Conservation (phyloP, 169 alveolate species). For the Cryptosporidium bovis region DNA sequence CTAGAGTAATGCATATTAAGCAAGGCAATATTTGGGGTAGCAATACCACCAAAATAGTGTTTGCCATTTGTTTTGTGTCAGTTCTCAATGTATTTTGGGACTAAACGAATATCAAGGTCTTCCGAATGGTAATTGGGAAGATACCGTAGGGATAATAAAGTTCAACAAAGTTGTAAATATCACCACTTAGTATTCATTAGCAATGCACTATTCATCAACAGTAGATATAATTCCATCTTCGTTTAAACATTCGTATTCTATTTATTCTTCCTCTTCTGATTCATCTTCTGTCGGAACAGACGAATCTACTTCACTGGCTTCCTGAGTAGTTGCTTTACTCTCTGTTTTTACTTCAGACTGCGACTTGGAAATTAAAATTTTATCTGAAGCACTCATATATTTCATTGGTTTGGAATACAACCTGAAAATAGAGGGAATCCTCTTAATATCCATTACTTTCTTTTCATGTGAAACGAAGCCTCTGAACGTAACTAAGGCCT, state of each 20-base stretch:
- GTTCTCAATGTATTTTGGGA: no score
- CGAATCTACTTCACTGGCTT: not conserved
- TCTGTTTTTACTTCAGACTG: constrained; percentile 3
- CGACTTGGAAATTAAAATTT: constrained; percentile 16
- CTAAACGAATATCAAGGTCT: no score
- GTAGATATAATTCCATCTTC: no score
- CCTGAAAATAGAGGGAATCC: constrained; percentile 3
- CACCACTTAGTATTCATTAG: no score
- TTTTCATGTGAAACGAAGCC: constrained; percentile 30
- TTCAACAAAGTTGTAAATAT: no score
- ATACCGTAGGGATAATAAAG: no score
- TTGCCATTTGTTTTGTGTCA: not conserved
- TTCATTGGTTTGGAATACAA: constrained; percentile 36
- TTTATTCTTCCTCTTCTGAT: not conserved
- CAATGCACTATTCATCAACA: no score
- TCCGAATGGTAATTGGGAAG: no score
- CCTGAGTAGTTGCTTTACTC: not conserved
- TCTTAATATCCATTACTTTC: constrained; percentile 21
- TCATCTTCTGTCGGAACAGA: constrained; percentile 28
- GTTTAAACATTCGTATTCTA: constrained; percentile 1
- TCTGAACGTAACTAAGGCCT: constrained; percentile 22
- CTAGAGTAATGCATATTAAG: no score
- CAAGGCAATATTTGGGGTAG: not conserved
- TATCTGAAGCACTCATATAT: constrained; percentile 40
- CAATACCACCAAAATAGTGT: constrained; percentile 4